A percentile compares a stretch with the other conserved stretches of the same genome.
Evolutionary conservation across 2,329 filamentous ascomycete species (phyloP).

Genomic region (Gremmenia infestans): DNA sequence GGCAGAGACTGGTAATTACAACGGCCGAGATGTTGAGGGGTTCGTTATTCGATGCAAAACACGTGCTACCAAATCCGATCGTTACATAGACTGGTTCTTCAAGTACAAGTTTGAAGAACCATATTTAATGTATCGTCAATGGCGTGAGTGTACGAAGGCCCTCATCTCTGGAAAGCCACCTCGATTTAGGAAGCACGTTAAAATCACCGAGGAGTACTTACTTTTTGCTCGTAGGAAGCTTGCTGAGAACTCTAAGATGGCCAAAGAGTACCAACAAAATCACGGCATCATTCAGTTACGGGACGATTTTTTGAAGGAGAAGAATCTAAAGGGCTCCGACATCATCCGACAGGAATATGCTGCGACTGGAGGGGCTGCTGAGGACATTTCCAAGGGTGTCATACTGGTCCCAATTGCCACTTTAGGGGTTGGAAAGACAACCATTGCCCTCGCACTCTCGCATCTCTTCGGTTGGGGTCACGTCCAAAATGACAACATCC

Average conservation of each 20-base stretch:
- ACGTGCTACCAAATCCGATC: conserved; percentile 42
- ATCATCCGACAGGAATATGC: conserved; percentile 73
- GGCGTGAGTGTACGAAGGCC: conserved; percentile 93
- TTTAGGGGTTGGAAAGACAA: conserved; percentile 96
- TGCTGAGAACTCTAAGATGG: conserved; percentile 60
- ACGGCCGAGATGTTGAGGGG: conserved; percentile 89
- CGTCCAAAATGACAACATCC: conserved; percentile 94
- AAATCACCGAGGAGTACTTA: conserved; percentile 89
- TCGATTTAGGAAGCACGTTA: conserved; percentile 77
- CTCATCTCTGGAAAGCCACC: conserved; percentile 72
- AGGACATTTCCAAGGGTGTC: conserved; percentile 60
- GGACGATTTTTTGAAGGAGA: conserved; percentile 78
- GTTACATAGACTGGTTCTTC: conserved; percentile 96
- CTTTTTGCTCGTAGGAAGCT: conserved; percentile 73
- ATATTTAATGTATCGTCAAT: conserved; percentile 97
- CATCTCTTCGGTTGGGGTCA: conserved; percentile 89
- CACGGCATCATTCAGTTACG: conserved; percentile 92
- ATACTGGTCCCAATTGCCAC: conserved; percentile 89
- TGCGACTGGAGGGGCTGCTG: conserved; percentile 41
- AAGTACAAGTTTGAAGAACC: conserved; percentile 99
- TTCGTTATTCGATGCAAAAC: conserved; percentile 90
- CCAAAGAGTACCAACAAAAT: conserved; percentile 72
- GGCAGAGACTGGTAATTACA: conserved; percentile 83
- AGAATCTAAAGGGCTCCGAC: conserved; percentile 81
- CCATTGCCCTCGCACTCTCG: conserved; percentile 73